Base-by-base conservation (phyloP, 1,284 basidiomycete genomes). In the Sporisorium reilianum region DNA sequence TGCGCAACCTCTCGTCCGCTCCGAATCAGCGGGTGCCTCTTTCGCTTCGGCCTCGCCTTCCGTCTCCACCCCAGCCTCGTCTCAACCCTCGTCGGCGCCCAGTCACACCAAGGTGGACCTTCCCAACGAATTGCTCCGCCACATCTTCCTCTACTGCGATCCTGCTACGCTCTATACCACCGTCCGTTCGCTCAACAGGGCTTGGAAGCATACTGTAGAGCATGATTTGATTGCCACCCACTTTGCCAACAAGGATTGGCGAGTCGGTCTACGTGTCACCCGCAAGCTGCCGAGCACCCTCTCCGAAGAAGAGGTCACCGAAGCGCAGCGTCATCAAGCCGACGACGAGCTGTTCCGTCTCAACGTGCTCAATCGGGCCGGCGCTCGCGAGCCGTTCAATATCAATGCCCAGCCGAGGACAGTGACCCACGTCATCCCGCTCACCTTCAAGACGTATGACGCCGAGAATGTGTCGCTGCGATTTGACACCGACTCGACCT, bases 121-220 rank as follows among this genome's bases (percentile, higher is more conserved):
- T 4, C 80, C 80, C 28, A 65, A 65, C 66, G 80, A 82, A 57
- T 34, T 82, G 9, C 70, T 80, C n/a, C 64, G 73, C 32, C 61
- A 65, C 59, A 80, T 82, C 51, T 82, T 82, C 64, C 67, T 79
- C 20, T 75, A 78, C 26, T 75, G 78, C 54, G 80, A 82, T 38
- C 80, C 80, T 16, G 76, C 78, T 26, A 79, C 79, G 20, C 78
- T 82, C 50, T 80, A 76, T 67, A 78, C 75, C 42, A 60, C 65
- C 10, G 55, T 82, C 4, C 75, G 80, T n/a, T 46, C 66, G 12
- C 70, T 82, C 46, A 75, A 70, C 46, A 56, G 50, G 25, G 38
- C 64, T 26, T 82, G 80, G 80, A 78, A 75, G 56, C 40, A 72
- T 16, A 38, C 68, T 5, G 78, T 82, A 25, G 80, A 82, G 57